Base-by-base conservation (phyloP, 306 rosid species). In the Cucumis sativus region DNA sequence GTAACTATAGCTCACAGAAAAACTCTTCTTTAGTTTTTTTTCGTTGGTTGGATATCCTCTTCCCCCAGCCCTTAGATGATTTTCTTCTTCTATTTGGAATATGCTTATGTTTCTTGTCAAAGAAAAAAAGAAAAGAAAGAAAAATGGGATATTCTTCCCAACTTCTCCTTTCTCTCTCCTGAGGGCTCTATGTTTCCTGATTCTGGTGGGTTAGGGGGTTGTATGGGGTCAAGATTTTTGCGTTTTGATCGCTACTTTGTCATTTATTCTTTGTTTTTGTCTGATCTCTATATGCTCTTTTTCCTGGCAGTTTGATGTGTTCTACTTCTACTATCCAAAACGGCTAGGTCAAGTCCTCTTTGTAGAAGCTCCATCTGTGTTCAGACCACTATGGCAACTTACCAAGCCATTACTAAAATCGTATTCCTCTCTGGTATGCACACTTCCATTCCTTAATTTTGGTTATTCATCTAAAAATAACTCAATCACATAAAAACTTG, bases 351-450 rank as follows among this genome's bases (percentile, higher is more conserved):
- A 95, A 88, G 96, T 95, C 59, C 86, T 95, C 79, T 92, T 92
- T 64, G 93, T 95, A 80, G 98, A 87, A 63, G 93, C 99, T 81
- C 97, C 97, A 51, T 81, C 91, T 77, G 89, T 92, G 79, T 95
- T 92, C 86, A 82, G 85, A 86, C 99, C 99, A 59, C 80, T 95
- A 72, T 95, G 99, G 99, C 90, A 75, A 82, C 82, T 92, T 59
- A 83, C 82, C 80, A 95, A 88, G 79, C 99, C 99, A 37, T 68
- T 92, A 83, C 43, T 95, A 76, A 95, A 90, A 78, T 88, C 96
- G 25, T 91, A 95, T 81, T 87, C 93, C 83, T 92, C 96, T 49
- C 71, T 92, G 96, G 99, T 95, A 89, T 77, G 76, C 64, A 62
- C 63, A 63, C 58, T 56, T 78, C 25, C 73, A 25, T 64, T 43